These are phyloP conservation scores for Pythium phragmitis DNA, from an alignment of 352 stramenopile genomes.

Conservation along the genomic window DNA sequence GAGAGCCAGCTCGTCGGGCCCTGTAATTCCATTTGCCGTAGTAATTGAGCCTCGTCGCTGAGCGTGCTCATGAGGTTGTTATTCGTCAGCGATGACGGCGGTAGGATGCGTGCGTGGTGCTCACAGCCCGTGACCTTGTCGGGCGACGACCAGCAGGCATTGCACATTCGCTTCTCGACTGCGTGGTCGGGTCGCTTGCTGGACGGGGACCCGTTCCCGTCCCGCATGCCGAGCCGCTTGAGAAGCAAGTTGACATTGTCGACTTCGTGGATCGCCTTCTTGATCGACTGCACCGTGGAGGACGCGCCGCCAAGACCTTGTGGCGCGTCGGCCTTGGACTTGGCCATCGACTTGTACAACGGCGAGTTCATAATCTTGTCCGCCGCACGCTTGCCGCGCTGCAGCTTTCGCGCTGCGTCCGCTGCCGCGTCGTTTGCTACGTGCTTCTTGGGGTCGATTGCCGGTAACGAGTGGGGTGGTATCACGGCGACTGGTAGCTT, in stretches of 20 bases:
- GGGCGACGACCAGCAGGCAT: constrained; percentile 69
- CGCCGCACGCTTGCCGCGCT: constrained; percentile 34
- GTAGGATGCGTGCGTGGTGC: constrained; percentile 44
- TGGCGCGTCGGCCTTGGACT: constrained; percentile 36
- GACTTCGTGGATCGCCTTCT: constrained; percentile 63
- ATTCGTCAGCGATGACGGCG: constrained; percentile 19
- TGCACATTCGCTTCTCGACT: constrained; percentile 79
- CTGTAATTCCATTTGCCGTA: constrained; percentile 57
- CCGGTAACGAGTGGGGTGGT: constrained; percentile 28
- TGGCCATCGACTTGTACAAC: constrained; percentile 72
- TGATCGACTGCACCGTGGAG: constrained; percentile 36
- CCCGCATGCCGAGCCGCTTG: constrained; percentile 66
- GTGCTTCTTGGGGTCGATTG: constrained; percentile 27
- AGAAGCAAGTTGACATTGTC: constrained; percentile 71
- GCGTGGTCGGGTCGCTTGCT: constrained; percentile 50
- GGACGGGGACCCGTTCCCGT: constrained; percentile 31
- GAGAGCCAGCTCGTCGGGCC: constrained; percentile 80
- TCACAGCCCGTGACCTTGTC: constrained; percentile 65
- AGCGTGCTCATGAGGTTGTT: constrained; percentile 48
- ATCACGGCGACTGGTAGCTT: constrained; percentile 2
- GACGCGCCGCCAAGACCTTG: constrained; percentile 23
- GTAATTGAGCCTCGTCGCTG: constrained; percentile 49
- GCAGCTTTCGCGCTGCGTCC: constrained; percentile 26
- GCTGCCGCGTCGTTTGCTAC: constrained; percentile 5
- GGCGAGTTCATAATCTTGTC: constrained; percentile 70